Conservation (phyloP, 208 protist species). For the Trypanosoma rangeli region DNA sequence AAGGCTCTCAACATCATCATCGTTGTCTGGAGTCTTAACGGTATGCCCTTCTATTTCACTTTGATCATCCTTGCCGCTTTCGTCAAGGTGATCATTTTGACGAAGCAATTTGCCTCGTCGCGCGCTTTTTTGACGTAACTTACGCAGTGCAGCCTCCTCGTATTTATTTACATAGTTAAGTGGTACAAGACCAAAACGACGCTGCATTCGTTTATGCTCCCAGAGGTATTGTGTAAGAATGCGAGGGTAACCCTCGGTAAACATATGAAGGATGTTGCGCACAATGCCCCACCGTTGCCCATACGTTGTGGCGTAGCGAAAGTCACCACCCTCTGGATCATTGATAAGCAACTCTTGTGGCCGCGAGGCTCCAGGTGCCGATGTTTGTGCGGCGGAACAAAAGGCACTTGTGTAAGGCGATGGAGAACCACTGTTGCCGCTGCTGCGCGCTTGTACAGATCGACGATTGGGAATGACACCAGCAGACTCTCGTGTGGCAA, state of each 20-base stretch:
- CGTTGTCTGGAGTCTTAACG: constrained; percentile 35
- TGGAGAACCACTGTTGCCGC: background rate
- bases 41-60: constrained; percentile 32
- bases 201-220: constrained; percentile 77
- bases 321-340: constrained; percentile 87
- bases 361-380: background rate
- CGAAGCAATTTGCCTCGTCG: constrained; percentile 40
- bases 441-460: background rate
- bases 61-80: constrained; percentile 12
- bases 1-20: constrained; percentile 54
- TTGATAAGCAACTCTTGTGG: constrained; percentile 67
- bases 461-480: constrained; percentile 70
- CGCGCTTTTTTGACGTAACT: constrained; percentile 52
- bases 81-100: constrained; percentile 20
- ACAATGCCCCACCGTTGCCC: constrained; percentile 57
- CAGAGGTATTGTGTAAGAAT: constrained; percentile 90
- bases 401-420: background rate
- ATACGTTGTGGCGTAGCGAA: constrained; percentile 52
- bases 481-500: constrained; percentile 56
- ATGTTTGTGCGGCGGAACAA: background rate
- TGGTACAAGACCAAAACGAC: constrained; percentile 68
- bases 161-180: constrained; percentile 83
- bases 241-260: constrained; percentile 87
- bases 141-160: constrained; percentile 69
- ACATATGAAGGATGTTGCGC: constrained; percentile 91